phyloP scores from a whole-genome alignment of 2,329 filamentous ascomycete genomes.

The Arthrobotrys pseudoclavata region DNA sequence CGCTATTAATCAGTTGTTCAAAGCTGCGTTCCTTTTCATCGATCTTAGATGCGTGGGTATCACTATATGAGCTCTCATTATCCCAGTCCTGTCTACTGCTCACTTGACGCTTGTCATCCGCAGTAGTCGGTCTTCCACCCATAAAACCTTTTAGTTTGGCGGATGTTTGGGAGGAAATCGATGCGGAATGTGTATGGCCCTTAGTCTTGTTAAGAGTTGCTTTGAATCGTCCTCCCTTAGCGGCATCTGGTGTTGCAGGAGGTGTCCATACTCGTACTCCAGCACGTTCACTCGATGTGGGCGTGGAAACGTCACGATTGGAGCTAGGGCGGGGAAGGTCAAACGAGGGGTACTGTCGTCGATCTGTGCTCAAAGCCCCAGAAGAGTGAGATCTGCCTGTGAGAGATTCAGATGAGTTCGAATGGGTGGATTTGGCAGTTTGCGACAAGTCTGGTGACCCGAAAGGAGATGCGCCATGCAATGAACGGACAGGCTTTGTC shows the following conservation, averaged over 20 bases:
- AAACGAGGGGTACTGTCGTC: constrained; percentile 48
- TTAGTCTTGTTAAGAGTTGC: constrained; percentile 64
- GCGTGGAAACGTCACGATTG: constrained; percentile 48
- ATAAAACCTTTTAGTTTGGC: constrained; percentile 68
- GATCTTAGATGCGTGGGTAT: constrained; percentile 63
- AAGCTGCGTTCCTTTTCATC: constrained; percentile 78
- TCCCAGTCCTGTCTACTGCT: constrained; percentile 68
- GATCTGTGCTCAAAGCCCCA: constrained; percentile 42
- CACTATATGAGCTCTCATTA: constrained; percentile 69
- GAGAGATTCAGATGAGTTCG: constrained; percentile 48
- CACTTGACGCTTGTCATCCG: constrained; percentile 54
- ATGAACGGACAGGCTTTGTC: constrained; percentile 45
- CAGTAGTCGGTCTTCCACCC: constrained; percentile 55
- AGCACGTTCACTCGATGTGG: constrained; percentile 47
- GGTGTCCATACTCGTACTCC: constrained; percentile 62
- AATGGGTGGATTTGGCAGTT: constrained; percentile 49
- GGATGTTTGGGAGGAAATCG: constrained; percentile 63
- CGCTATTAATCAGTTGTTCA: constrained; percentile 83
- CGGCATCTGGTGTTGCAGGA: constrained; percentile 62
- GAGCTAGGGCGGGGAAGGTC: constrained; percentile 48
- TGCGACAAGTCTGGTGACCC: constrained; percentile 50
- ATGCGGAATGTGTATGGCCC: constrained; percentile 64
- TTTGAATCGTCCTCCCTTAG: constrained; percentile 60
- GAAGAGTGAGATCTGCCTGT: constrained; percentile 47
- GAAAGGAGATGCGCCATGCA: constrained; percentile 47